Evolutionary conservation across 345 rosid genomes (phyloP), one percentile per base, ranked within the genome.

Genomic region (Abelmoschus esculentus): DNA sequence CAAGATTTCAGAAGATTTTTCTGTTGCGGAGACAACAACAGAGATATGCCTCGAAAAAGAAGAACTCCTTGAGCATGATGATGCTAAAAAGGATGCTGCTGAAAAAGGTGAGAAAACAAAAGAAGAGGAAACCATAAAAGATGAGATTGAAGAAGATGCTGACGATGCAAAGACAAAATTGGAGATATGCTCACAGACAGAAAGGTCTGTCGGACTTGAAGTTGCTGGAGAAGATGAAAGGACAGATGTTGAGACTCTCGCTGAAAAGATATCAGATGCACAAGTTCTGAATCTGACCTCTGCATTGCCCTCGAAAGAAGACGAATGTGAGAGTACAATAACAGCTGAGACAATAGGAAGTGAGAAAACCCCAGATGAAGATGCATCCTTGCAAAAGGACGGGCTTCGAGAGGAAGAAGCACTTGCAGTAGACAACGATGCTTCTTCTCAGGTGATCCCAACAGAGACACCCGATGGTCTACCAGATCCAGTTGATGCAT

Each of bases 301-400:
- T 29, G 34, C 79, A 57, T 70, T 53, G 71, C 76, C 66, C 63
- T 70, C 66, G 15, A 12, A 63, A 72, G 66, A 72, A 61, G 70
- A 74, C 47, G 75, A 73, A 67, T 60, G 73, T 55, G 76, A 56
- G 72, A 62, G 54, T 55, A 44, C 77, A 67, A 74, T 63, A 9
- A 9, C 66, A 67, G 55, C 66, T 40, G 71, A 76, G 71, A 52
- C 70, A 71, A 56, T 47, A 49, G 75, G 79, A 70, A 76, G 80
- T 36, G 76, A 62, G 66, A 72, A 70, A 1, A 59, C 10, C 17
- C 7, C 6, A 47, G 57, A 36, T 68, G 31, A 22, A 22, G 26
- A 55, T 55, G 31, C 56, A 52, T 6, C 56, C 56, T 52, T 52
- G 22, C 56, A 17, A 6, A n/a, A 52, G 26, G 10, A 52, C 7